phyloP scores from a whole-genome alignment of 805 yeast genomes.

The Saturnispora dispora region DNA sequence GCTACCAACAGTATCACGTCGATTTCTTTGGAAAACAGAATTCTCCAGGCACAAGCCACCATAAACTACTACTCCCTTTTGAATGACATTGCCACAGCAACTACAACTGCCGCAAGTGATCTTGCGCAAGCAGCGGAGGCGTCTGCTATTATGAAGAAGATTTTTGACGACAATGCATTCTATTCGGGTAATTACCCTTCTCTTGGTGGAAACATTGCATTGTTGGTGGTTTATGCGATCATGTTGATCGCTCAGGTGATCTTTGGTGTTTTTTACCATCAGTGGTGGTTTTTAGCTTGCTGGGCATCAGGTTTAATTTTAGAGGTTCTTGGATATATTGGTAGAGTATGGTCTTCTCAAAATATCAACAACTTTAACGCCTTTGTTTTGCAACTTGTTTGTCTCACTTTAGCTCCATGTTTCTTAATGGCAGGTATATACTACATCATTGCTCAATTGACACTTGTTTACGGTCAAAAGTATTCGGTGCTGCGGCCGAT shows the following conservation, averaged over 20 bases:
- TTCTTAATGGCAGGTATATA: constrained; percentile 81
- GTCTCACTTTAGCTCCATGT: constrained; percentile 73
- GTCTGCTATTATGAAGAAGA: constrained; percentile 14
- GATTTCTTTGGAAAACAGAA: constrained; percentile 6
- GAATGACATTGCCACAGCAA: constrained; percentile 21
- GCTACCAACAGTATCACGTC: constrained; percentile 5
- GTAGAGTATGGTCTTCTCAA: constrained; percentile 40
- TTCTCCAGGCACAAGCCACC: constrained; percentile 16
- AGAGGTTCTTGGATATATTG: constrained; percentile 63
- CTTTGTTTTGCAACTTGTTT: constrained; percentile 55
- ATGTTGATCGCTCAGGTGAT: constrained; percentile 34
- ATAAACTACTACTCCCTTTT: constrained; percentile 18
- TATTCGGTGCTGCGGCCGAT: constrained; percentile 48
- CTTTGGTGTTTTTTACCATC: constrained; percentile 38
- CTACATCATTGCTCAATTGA: constrained; percentile 56
- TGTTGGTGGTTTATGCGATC: constrained; percentile 45
- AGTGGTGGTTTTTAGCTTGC: constrained; percentile 58
- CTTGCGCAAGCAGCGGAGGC: constrained; percentile 20
- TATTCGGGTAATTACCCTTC: constrained; percentile 41
- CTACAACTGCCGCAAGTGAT: constrained; percentile 13
- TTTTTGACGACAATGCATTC: constrained; percentile 14
- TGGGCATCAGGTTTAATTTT: constrained; percentile 46
- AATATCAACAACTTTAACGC: constrained; percentile 28
- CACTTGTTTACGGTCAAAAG: constrained; percentile 49
- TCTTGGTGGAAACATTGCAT: constrained; percentile 48